Base-by-base conservation (phyloP, 2,329 filamentous ascomycete genomes). In the Colletotrichum sp. region DNA sequence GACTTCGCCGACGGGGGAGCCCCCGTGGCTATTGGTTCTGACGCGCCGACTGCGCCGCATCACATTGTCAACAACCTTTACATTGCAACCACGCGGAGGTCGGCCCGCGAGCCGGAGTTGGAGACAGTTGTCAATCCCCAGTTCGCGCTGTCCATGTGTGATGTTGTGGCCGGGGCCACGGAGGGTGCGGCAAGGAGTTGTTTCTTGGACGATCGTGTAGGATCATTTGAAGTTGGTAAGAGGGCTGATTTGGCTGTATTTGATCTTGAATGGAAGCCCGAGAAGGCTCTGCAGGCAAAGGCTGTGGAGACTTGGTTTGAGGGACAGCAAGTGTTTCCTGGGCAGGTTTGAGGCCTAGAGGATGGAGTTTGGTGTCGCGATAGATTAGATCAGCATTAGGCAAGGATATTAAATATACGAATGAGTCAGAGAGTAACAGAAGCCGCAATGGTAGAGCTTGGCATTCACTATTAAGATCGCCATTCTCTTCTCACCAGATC, bases 31-130 rank as follows among this genome's bases (percentile, higher is more conserved):
- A 86, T 93, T 16, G 92, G 92, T 0, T 90, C 88, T 2, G 92
- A 93, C 77, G 87, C 90, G 0, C 91, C 91, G 0, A 93, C 91
- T 1, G 91, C 92, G 4, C 90, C 90, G 5, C 88, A 91, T 77
- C 80, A 85, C 2, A 87, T 90, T 8, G 83, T 92, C 52, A 86
- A 85, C 8, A 93, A 93, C 76, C 78, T 92, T 6, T 93, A 92
- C 80, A 87, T 91, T 6, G 92, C 90, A 0, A 91, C 90, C 3
- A 93, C 91, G 26, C 84, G 92, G 52, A 86, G 86, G 60, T 91
- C 90, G 8, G 72, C 72, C 28, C 32, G 72, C 7, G 72, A 92
- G 79, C 88, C 88, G 0, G 83, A 82, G 1, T 78, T 82, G 34
- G 81, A 86, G 64, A 83, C 82, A 5, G 84, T 85, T 0, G 86